phyloP scores from a whole-genome alignment of 371 early-diverging fungal genomes.

The Mucor mucedo region DNA sequence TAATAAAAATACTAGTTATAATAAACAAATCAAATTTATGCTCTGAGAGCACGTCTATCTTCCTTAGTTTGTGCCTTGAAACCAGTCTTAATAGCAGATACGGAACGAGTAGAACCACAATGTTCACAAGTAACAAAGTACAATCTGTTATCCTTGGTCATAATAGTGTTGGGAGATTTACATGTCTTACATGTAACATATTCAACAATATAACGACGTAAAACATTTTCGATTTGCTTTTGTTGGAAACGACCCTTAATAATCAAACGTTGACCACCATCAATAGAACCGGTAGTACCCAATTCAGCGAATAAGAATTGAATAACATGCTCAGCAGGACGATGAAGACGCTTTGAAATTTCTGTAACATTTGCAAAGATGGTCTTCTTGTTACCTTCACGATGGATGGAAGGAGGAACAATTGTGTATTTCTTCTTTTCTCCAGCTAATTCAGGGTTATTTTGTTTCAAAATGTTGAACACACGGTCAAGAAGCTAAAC shows the following conservation, averaged over 20 bases:
- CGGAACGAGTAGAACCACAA: slow-evolving; percentile 97
- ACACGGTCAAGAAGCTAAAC: slow-evolving; percentile 89
- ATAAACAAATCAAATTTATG: slow-evolving; percentile 23
- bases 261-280: slow-evolving; percentile 91
- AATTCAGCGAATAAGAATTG: slow-evolving; percentile 98
- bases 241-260: slow-evolving; percentile 99
- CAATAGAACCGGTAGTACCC: slow-evolving; percentile 98
- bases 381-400: slow-evolving; percentile 97
- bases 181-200: slow-evolving; percentile 99
- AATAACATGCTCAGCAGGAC: slow-evolving; percentile 96
- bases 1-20: no score
- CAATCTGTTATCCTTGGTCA: slow-evolving; percentile 98
- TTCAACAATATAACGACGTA: slow-evolving; percentile 98
- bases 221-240: slow-evolving; percentile 98
- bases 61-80: slow-evolving; percentile 89
- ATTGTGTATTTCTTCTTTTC: slow-evolving; percentile 93
- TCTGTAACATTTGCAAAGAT: slow-evolving; percentile 95
- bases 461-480: slow-evolving; percentile 89
- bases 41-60: slow-evolving; percentile 64
- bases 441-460: slow-evolving; percentile 94
- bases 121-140: slow-evolving; percentile 98
- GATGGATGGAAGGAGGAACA: slow-evolving; percentile 89
- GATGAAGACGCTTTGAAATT: slow-evolving; percentile 92
- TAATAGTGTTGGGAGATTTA: slow-evolving; percentile 94
- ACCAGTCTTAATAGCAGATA: slow-evolving; percentile 98